These are phyloP conservation scores for Pichia membranifaciens DNA, from an alignment of 805 yeast species.

Conservation along the genomic window DNA sequence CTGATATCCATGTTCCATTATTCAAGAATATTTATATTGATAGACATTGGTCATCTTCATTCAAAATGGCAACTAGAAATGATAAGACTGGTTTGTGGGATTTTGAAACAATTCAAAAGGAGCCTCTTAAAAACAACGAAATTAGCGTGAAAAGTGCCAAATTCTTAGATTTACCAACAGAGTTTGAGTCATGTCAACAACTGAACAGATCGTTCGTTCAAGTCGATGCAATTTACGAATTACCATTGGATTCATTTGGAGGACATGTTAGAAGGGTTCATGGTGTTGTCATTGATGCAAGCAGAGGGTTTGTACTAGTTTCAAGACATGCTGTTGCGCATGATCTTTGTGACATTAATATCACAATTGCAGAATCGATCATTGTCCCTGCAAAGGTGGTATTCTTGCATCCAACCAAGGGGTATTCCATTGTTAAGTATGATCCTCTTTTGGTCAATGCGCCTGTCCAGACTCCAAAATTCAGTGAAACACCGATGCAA, in stretches of 20 bases:
- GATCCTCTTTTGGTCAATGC: slow-evolving; percentile 72
- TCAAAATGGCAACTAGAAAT: slow-evolving; percentile 60
- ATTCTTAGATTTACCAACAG: slow-evolving; percentile 63
- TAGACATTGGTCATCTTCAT: slow-evolving; percentile 77
- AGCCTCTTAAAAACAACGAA: slow-evolving; percentile 52
- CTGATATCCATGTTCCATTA: slow-evolving; percentile 71
- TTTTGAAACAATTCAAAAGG: slow-evolving; percentile 46
- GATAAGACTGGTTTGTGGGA: slow-evolving; percentile 55
- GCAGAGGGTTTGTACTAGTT: slow-evolving; percentile 70
- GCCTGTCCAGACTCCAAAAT: slow-evolving; percentile 61
- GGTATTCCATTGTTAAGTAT: slow-evolving; percentile 77
- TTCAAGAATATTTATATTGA: slow-evolving; percentile 67
- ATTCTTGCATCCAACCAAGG: slow-evolving; percentile 82
- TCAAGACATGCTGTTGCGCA: slow-evolving; percentile 79
- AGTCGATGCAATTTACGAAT: slow-evolving; percentile 58
- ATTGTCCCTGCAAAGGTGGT: slow-evolving; percentile 74
- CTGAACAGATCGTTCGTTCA: slow-evolving; percentile 66
- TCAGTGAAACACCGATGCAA: slow-evolving; percentile 49
- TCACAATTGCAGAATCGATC: slow-evolving; percentile 81
- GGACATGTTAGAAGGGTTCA: slow-evolving; percentile 55
- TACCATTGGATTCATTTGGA: slow-evolving; percentile 72
- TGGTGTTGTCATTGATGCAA: slow-evolving; percentile 80
- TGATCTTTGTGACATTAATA: slow-evolving; percentile 66
- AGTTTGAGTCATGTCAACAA: slow-evolving; percentile 45
- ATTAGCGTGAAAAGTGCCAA: slow-evolving; percentile 57